phyloP scores from a whole-genome alignment of 768 basidiomycete genomes.

The Tulasnella sp. region DNA sequence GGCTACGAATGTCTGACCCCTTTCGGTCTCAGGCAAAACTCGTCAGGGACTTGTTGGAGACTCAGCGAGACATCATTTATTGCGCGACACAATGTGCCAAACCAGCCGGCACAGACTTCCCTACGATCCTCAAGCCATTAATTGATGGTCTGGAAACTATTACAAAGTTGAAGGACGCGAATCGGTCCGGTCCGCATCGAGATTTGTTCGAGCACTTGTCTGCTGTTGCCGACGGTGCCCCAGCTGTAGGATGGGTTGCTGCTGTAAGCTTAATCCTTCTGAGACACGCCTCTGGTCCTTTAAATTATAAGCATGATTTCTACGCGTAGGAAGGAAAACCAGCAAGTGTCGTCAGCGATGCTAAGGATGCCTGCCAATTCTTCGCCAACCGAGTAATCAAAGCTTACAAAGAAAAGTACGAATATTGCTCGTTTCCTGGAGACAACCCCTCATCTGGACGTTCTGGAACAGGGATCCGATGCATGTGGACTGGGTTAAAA shows the following conservation, averaged over 20 bases:
- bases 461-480: constrained; percentile 58
- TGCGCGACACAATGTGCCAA: constrained; percentile 68
- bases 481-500: constrained; percentile 82
- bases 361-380: constrained; percentile 80
- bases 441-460: not conserved
- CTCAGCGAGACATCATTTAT: constrained; percentile 61
- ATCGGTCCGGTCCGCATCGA: constrained; percentile 46
- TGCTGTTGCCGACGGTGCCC: constrained; percentile 72
- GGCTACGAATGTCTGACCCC: not conserved
- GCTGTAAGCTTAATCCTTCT: constrained; percentile 44
- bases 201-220: constrained; percentile 79
- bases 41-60: constrained; percentile 57
- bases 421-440: constrained; percentile 2
- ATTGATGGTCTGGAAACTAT: constrained; percentile 66
- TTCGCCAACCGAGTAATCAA: constrained; percentile 86
- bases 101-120: constrained; percentile 53
- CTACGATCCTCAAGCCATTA: constrained; percentile 56
- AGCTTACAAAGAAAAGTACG: constrained; percentile 88
- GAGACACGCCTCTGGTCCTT: not conserved
- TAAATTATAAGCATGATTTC: too few species aligned
- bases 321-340: constrained; percentile 59
- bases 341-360: constrained; percentile 65
- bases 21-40: constrained; percentile 42
- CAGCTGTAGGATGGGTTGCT: constrained; percentile 81
- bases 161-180: constrained; percentile 72